Evolutionary conservation across 1,139 yeast genomes (phyloP), one percentile per base, ranked within the genome.

Genomic region (Candida buenavistaensis): DNA sequence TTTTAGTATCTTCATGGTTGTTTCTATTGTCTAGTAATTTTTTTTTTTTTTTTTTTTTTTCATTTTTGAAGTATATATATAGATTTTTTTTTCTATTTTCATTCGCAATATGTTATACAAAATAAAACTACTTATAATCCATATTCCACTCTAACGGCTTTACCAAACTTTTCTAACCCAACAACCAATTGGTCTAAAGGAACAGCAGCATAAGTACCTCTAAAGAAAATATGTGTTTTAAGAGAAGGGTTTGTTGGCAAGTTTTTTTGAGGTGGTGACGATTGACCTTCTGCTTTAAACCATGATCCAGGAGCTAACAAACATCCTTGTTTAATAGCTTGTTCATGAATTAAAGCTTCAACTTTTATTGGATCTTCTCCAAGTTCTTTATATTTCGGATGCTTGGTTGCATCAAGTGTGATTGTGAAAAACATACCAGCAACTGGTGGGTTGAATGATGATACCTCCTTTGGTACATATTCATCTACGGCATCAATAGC

Each of bases 371-470:
- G 78, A 54, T 84, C 89, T 28, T 52, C 52, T 23, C 54, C 65
- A 26, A 54, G 57, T 52, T 80, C 81, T 26, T 75, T 59, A 53
- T 74, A 87, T 53, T 78, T 73, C 34, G 95, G 94, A 63, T 85
- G 95, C 62, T 82, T 82, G 27, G 87, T 55, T 19, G 88, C 87
- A 57, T 88, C 95, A 34, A 87, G 57, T 43, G 69, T 63, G 46
- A 86, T 71, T 53, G 92, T 86, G 72, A 88, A 87, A 62, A 89
- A 89, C 96, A 89, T 89, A 52, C 97, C 97, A 2, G 96, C 96
- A 21, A 79, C 81, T 32, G 96, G 96, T 14, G 94, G 83, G 32
- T 68, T 68, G 61, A 64, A 79, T 28, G 72, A 63, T 27, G 72
- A 68, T 21, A 78, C 67, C 29, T 76, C 76, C 37, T 60, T 51